phyloP scores from a whole-genome alignment of 345 rosid species.

The Odontarrhena argentea region DNA sequence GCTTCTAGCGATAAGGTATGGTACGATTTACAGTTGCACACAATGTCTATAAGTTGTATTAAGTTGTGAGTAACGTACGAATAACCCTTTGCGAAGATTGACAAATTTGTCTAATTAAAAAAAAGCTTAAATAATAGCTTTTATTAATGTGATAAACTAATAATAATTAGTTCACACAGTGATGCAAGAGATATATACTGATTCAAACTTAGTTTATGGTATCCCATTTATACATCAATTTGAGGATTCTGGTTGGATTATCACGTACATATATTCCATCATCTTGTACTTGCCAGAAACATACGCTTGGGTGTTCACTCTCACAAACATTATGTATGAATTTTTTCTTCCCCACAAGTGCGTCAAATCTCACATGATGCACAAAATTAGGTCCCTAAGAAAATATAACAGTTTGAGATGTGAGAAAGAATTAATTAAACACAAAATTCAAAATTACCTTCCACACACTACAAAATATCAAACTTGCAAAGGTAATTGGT shows the following conservation, averaged over 20 bases:
- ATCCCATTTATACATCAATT: constrained; percentile 20
- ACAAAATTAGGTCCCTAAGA: constrained; percentile 8
- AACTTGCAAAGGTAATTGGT: too few species aligned
- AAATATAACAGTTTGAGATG: neutral
- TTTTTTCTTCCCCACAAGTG: neutral
- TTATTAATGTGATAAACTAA: neutral
- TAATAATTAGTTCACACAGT: neutral
- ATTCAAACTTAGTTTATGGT: neutral
- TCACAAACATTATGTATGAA: constrained; percentile 20
- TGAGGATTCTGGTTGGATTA: neutral
- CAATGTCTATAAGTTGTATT: too few species aligned
- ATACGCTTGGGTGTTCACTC: neutral
- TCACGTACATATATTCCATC: constrained; percentile 9
- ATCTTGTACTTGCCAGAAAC: constrained; percentile 6
- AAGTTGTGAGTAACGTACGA: too few species aligned
- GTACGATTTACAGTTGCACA: too few species aligned
- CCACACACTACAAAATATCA: too few species aligned
- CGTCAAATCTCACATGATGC: neutral
- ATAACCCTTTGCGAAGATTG: too few species aligned
- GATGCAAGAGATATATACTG: neutral
- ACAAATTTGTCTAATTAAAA: too few species aligned
- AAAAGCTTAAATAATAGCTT: neutral
- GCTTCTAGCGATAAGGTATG: too few species aligned
- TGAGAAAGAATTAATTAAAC: neutral
- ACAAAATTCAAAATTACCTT: too few species aligned